These are phyloP conservation scores for Tetradesmus obliquus DNA, from an alignment of 139 green algal species.

Conservation along the genomic window DNA sequence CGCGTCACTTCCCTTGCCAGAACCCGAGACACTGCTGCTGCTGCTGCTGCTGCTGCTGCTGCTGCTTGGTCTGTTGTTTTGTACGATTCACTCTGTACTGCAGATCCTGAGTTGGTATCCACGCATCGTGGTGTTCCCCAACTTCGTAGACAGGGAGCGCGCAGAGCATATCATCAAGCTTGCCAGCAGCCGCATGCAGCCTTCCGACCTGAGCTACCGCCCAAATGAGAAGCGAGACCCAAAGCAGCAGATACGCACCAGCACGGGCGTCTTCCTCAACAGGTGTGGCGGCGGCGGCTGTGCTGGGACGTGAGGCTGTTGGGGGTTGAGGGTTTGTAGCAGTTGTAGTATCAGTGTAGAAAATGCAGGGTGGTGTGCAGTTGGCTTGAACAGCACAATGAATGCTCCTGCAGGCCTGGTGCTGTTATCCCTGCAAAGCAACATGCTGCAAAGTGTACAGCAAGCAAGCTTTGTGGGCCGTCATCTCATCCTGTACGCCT, in stretches of 20 bases:
- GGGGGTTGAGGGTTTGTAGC: not conserved
- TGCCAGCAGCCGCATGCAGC: slow-evolving; percentile 55
- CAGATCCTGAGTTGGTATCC: slow-evolving; percentile 60
- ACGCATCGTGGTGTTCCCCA: slow-evolving; percentile 65
- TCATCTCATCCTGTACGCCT: too few species aligned
- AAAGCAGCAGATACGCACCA: slow-evolving; percentile 63
- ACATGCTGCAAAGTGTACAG: too few species aligned
- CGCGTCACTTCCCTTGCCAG: too few species aligned
- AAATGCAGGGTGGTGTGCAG: too few species aligned
- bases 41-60: slow-evolving; percentile 24
- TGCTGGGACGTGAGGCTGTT: too few species aligned
- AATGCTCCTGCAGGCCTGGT: not conserved
- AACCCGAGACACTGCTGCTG: not conserved
- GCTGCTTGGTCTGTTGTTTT: not conserved
- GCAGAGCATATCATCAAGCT: slow-evolving; percentile 59
- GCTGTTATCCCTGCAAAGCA: too few species aligned
- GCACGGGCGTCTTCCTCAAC: slow-evolving; percentile 62
- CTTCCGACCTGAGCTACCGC: slow-evolving; percentile 56
- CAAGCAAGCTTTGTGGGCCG: too few species aligned
- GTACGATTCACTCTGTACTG: not conserved
- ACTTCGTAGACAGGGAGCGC: slow-evolving; percentile 62
- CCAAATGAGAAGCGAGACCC: slow-evolving; percentile 52
- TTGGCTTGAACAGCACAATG: not conserved
- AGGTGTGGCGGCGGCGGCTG: slow-evolving; percentile 25
- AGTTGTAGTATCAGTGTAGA: not conserved